Base-by-base conservation (phyloP, 192 early-diverging fungal genomes). In the Coemansia sp. region DNA sequence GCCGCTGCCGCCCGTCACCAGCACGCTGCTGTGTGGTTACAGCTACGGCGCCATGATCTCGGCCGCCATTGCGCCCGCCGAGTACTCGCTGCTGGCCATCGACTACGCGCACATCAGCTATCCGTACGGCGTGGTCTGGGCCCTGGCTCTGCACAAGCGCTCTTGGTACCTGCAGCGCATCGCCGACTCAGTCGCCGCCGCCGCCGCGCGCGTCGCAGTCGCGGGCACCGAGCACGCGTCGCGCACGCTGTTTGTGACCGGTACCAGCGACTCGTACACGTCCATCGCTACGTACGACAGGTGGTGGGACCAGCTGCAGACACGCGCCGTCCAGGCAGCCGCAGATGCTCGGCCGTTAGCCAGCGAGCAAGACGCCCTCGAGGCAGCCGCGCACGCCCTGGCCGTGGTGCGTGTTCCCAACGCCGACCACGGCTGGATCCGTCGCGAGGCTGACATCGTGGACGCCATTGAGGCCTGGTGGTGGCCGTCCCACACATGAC, bases 401-500 rank as follows among this genome's bases (percentile, higher is more conserved):
- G 32, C 71, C 22, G 25, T 58, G 1, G 71, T 61, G 53, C 60
- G 58, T 45, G 53, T 69, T 28, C 50, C 48, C 23, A 67, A 79
- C 22, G 76, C 76, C 54, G 68, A 79, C 76, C 76, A 79, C 51
- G 69, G 67, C 54, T 79, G 76, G 76, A 42, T 78, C 27, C 71
- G 77, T 48, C 75, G 81, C 59, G 75, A 74, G 61, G 27, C 55
- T 58, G 81, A 82, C 13, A 56, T 82, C 11, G 59, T 74, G 3
- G 75, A 82, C 52, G 67, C 64, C 30, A 58, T 71, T 8, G 64
- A 64, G 48, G 39, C 30, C 28, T 82, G 73, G 74, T 75, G 73
- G 71, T 30, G 64, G 53, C 51, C 28, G 49, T 36, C 22, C 32
- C 34, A 7, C 46, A 16, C 22, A 29, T 48, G 60, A 30, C 56